Percentiles rank a stretch among this genome's conserved stretches.
Evolutionary conservation across 768 basidiomycete species (phyloP).

Genomic region (Pleurotus tuber-regium): DNA sequence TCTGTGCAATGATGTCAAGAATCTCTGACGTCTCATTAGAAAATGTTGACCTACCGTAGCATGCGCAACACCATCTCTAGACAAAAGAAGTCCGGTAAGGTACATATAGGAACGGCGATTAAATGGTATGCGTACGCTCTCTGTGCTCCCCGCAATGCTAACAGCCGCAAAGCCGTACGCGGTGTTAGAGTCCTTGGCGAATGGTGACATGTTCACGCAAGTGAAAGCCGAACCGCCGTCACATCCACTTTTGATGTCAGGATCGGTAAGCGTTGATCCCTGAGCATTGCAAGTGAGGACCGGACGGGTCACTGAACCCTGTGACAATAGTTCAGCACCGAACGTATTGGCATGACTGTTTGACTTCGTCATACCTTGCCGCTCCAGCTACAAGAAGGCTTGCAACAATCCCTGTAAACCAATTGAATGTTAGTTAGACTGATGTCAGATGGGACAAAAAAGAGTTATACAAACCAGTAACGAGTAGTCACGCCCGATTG

Average conservation of each 20-base stretch:
- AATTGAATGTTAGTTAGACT: not conserved
- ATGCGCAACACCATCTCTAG: slow-evolving; percentile 7
- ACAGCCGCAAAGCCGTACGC: slow-evolving; percentile 7
- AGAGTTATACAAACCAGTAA: not conserved
- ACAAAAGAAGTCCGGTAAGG: too few species aligned
- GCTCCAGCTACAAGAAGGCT: slow-evolving; percentile 4
- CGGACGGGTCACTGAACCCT: not conserved
- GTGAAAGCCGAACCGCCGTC: slow-evolving; percentile 6
- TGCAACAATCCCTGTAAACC: slow-evolving; percentile 5
- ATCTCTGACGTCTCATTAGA: not conserved
- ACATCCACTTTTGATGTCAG: slow-evolving; percentile 5
- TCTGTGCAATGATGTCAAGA: not conserved
- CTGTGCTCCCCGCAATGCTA: slow-evolving; percentile 4
- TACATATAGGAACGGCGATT: not conserved
- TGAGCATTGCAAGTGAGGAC: slow-evolving; percentile 9
- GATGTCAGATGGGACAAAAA: not conserved
- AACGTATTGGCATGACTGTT: not conserved
- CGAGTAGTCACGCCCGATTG: not conserved
- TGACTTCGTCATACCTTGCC: not conserved
- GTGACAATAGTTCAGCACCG: too few species aligned
- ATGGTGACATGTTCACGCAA: slow-evolving; percentile 5
- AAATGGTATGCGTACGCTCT: not conserved
- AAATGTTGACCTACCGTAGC: not conserved
- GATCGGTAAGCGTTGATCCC: slow-evolving; percentile 5
- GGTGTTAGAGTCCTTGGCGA: not conserved